Conservation (phyloP, 1,284 basidiomycete genomes). For the Inonotus obliquus region DNA sequence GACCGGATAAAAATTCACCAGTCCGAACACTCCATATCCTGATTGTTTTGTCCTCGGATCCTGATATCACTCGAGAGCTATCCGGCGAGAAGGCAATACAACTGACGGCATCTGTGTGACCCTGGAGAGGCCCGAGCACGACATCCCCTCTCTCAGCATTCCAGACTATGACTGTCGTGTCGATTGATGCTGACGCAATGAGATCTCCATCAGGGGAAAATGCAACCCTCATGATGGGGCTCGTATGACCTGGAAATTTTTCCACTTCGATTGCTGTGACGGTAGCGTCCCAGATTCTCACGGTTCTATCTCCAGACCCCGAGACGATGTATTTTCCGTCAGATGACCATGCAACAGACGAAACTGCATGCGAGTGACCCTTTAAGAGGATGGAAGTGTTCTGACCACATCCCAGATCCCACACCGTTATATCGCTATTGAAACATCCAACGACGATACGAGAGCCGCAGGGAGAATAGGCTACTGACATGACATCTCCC, state of each 20-base stretch:
- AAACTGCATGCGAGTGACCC: background rate
- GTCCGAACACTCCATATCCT: background rate
- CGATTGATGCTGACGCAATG: conserved; percentile 8
- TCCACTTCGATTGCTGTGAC: background rate
- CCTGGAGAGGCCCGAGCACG: no score
- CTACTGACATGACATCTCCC: conserved; percentile 19
- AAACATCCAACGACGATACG: background rate
- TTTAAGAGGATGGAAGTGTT: background rate
- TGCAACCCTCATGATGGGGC: background rate
- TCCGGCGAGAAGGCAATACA: conserved; percentile 1
- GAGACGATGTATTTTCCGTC: background rate
- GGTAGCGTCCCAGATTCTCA: conserved; percentile 4
- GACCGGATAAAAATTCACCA: conserved; percentile 17
- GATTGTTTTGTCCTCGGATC: conserved; percentile 6
- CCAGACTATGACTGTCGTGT: conserved; percentile 11
- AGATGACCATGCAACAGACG: conserved; percentile 4
- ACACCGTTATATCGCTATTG: background rate
- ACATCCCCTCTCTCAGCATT: background rate
- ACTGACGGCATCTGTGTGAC: no score
- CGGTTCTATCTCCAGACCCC: conserved; percentile 3
- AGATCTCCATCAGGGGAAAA: background rate
- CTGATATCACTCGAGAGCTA: conserved; percentile 16
- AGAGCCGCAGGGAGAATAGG: conserved; percentile 13
- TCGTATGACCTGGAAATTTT: background rate
- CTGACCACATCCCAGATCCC: conserved; percentile 1